Base-by-base conservation (phyloP, 1,139 yeast genomes). In the Yamadazyma sp. region DNA sequence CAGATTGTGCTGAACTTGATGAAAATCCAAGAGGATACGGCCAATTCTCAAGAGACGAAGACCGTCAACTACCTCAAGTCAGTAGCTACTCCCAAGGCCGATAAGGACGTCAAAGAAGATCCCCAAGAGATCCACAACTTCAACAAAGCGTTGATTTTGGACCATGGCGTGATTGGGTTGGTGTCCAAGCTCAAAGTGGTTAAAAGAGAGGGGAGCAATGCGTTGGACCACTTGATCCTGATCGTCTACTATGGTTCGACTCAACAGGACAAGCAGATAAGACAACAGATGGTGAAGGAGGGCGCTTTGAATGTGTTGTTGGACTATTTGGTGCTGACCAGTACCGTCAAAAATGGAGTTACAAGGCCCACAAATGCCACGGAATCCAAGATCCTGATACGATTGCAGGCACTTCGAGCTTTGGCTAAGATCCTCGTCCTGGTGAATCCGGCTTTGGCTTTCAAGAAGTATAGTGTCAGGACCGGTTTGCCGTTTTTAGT, bases 401-500 rank as follows among this genome's bases (percentile, higher is more conserved):
- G 75, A 36, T 31, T 61, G 2, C 38, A 42, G 12, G 69, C 69
- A 0, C 46, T 65, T 11, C 52, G 76, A 36, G 48, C 75, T 0
- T 48, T 77, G 16, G 71, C 80, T 0, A 64, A 68, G 37, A 60
- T 79, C 14, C 55, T 75, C 17, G 66, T 75, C 4, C 64, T 72
- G 28, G 69, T 62, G 22, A 62, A 77, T 46, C 73, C 74, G 1
- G 46, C 53, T 1, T 38, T 61, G n/a, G 61, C 73, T 0, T 74
- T 75, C 49, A 56, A 64, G 10, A 67, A 68, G 39, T 66, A 62
- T 39, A 74, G 70, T 37, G 52, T 66, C 2, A 54, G 62, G 14
- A 65, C 77, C 0, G 54, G 73, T 12, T 53, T 77, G 5, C 79
- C 81, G 1, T 77, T 76, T 44, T 55, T 79, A 33, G 55, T 68